Conservation (phyloP, 2,329 filamentous ascomycete genomes). For the Claviceps humidiphila region DNA sequence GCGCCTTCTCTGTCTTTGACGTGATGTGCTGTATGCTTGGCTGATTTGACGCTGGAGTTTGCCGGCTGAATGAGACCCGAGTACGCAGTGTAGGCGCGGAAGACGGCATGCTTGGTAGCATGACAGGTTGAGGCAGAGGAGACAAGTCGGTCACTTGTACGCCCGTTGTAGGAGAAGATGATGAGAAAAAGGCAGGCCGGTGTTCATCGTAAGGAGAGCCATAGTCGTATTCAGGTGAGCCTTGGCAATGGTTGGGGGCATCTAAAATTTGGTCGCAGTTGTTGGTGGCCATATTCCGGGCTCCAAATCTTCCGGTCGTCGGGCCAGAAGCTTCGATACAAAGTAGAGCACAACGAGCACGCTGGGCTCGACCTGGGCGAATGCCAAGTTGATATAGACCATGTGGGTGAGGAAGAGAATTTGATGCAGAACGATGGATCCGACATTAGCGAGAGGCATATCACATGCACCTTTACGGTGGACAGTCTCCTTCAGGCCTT, state of each 20-base stretch:
- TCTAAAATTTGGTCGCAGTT: constrained; percentile 15
- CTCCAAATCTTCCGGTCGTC: constrained; percentile 34
- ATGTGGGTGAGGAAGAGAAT: constrained; percentile 41
- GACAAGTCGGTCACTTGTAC: not conserved
- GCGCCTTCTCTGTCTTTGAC: constrained; percentile 16
- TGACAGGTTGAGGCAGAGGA: not conserved
- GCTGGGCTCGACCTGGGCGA: constrained; percentile 34
- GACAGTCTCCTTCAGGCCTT: not conserved
- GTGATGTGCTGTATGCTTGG: constrained; percentile 22
- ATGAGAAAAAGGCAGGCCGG: constrained; percentile 15
- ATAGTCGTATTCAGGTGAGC: constrained; percentile 15
- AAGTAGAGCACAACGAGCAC: constrained; percentile 34
- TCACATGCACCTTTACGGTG: not conserved
- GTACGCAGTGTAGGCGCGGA: not conserved
- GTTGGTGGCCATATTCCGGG: constrained; percentile 23
- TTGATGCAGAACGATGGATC: constrained; percentile 36
- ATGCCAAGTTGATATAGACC: constrained; percentile 37
- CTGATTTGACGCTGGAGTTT: not conserved
- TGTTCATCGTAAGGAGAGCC: constrained; percentile 25
- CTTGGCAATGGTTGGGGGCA: constrained; percentile 5
- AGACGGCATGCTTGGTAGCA: not conserved
- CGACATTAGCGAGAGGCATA: constrained; percentile 40
- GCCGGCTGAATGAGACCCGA: not conserved
- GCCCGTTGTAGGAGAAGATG: constrained; percentile 6
- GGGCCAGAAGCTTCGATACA: constrained; percentile 32